Conservation (phyloP, 2,329 filamentous ascomycete genomes). For the Metarhizium sp. region DNA sequence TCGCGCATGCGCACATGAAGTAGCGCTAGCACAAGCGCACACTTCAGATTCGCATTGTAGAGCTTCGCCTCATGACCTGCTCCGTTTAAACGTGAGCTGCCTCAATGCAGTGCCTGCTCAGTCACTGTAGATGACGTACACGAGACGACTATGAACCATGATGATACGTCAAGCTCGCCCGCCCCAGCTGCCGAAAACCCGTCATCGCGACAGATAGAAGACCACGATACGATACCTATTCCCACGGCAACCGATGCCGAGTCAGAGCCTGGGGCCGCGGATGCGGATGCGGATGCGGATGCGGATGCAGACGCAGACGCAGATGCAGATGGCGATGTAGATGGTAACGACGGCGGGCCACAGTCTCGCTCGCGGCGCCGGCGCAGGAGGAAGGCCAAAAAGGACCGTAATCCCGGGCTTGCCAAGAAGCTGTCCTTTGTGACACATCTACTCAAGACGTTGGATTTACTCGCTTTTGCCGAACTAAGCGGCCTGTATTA, state of each 20-base stretch:
- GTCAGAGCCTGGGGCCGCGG: not conserved
- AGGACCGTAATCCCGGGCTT: conserved; percentile 31
- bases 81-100: conserved; percentile 14
- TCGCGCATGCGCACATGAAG: too few species aligned
- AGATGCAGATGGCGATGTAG: not conserved
- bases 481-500: conserved; percentile 60
- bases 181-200: conserved; percentile 19
- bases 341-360: conserved; percentile 8
- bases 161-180: conserved; percentile 32
- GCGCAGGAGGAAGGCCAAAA: conserved; percentile 26
- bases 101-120: conserved; percentile 20
- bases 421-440: conserved; percentile 52
- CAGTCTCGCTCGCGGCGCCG: conserved; percentile 21
- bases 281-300: not conserved
- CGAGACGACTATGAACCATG: conserved; percentile 41
- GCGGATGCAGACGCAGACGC: conserved; percentile 1
- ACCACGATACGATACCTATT: not conserved
- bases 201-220: conserved; percentile 3
- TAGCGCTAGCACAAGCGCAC: not conserved
- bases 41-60: not conserved
- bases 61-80: conserved; percentile 13
- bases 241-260: not conserved
- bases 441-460: conserved; percentile 47
- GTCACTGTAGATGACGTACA: conserved; percentile 21
- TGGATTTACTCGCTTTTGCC: conserved; percentile 55